Base-by-base conservation (phyloP, 2,329 filamentous ascomycete genomes). In the Colletotrichum echinochloae region DNA sequence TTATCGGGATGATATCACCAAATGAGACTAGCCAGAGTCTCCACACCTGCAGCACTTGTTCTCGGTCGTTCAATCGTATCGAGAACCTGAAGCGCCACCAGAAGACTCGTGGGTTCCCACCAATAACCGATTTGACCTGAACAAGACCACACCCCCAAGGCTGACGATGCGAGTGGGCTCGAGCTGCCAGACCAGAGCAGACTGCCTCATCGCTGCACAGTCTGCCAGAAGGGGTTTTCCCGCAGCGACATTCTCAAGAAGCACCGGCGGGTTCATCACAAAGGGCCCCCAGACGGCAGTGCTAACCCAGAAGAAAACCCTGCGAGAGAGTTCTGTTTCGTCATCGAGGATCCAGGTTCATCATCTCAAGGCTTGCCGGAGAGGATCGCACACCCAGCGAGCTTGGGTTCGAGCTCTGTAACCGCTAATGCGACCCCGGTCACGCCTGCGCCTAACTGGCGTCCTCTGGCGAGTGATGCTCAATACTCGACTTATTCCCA, bases 1-100 rank as follows among this genome's bases (percentile, higher is more conserved):
- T 20, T 33, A n/a, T 44, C 35, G 30, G 20, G 48, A 66, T 61
- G 57, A 20, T 28, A 2, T 28, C 56, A 23, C 26, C 46, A 37
- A 33, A 46, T 5, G 41, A 64, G 44, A 39, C 51, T 44, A 49
- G 48, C 2, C 30, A 49, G n/a, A 28, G 30, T 39, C 33, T 37
- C 18, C 60, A 63, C 16, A 33, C 60, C 26, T 67, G 65, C n/a
- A 20, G 9, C 2, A 49, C 28, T 0, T 67, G 65, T 37, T 41
- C 41, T 20, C 59, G 65, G 5, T 41, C 52, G 5, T 67, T 67
- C 26, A 67, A 46, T 44, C 65, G 65, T 6, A 35, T 57, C 0
- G 65, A 67, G 41, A 67, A 67, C 30, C n/a, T 67, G 33, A 67
- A 64, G 41, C 59, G 65, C 8, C 65, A 67, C 23, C 65, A 67